These are phyloP conservation scores for Diplodia intermedia DNA, from an alignment of 2,329 filamentous ascomycete genomes.

Conservation along the genomic window DNA sequence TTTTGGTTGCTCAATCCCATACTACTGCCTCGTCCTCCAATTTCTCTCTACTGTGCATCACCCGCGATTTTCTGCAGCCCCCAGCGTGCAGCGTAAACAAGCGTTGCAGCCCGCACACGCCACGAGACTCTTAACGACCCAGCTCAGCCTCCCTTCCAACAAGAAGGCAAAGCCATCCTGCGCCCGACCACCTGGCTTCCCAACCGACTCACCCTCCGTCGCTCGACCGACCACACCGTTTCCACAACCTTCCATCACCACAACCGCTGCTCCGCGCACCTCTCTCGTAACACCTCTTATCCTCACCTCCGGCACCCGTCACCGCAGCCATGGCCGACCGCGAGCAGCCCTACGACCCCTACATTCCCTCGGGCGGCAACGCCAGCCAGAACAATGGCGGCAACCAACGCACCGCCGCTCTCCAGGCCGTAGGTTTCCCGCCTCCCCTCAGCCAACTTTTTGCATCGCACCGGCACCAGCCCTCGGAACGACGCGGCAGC, in stretches of 20 bases:
- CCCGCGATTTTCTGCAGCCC: constrained; percentile 22
- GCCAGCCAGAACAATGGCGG: constrained; percentile 65
- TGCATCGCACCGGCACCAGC: constrained; percentile 7
- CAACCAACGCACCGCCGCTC: constrained; percentile 72
- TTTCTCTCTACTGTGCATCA: constrained; percentile 7
- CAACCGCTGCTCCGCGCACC: constrained; percentile 24
- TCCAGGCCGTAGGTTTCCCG: constrained; percentile 78
- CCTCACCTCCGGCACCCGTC: constrained; percentile 9
- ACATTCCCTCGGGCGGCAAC: constrained; percentile 75
- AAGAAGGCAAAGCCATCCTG: constrained; percentile 36
- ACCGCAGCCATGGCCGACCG: constrained; percentile 60
- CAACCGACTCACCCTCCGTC: constrained; percentile 24
- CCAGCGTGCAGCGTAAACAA: constrained; percentile 6
- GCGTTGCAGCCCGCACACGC: constrained; percentile 18
- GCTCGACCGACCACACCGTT: constrained; percentile 20
- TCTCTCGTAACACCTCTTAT: constrained; percentile 34
- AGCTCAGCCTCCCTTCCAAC: constrained; percentile 32
- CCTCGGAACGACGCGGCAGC: constrained; percentile 21
- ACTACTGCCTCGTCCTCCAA: constrained; percentile 22
- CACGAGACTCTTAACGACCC: constrained; percentile 25
- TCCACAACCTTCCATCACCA: constrained; percentile 33
- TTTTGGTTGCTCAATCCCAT: constrained; percentile 28
- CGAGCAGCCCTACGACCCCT: constrained; percentile 81
- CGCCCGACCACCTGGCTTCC: constrained; percentile 36
- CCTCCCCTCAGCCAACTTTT: neutral